phyloP scores from a whole-genome alignment of 805 yeast species.

The Candida taoyuanica region DNA sequence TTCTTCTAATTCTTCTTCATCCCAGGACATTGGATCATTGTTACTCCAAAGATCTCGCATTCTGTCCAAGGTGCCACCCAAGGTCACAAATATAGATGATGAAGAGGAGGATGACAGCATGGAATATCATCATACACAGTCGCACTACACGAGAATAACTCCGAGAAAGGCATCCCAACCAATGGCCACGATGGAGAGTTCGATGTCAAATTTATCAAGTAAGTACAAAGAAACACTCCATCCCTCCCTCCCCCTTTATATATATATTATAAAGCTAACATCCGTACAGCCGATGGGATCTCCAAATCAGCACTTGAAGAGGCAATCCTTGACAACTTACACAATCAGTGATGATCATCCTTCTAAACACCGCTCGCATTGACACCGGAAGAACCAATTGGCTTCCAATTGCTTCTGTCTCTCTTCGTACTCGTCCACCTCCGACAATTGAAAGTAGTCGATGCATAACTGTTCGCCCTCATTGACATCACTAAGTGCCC shows the following conservation, averaged over 20 bases:
- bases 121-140: background rate
- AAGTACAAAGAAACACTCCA: too few species aligned
- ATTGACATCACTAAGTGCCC: conserved; percentile 35
- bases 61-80: conserved; percentile 20
- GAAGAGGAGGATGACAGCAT: conserved; percentile 4
- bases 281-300: conserved; percentile 28
- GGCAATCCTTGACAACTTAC: conserved; percentile 35
- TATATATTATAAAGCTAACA: conserved; percentile 8
- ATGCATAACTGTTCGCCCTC: conserved; percentile 51
- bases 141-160: background rate
- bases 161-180: conserved; percentile 1
- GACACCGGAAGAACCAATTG: conserved; percentile 59
- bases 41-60: conserved; percentile 25
- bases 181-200: conserved; percentile 14
- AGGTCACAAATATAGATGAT: conserved; percentile 13
- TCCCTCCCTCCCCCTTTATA: background rate
- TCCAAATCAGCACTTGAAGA: conserved; percentile 39
- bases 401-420: conserved; percentile 41
- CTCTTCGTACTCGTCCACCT: conserved; percentile 35
- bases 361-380: conserved; percentile 42
- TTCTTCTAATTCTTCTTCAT: conserved; percentile 1
- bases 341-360: conserved; percentile 31
- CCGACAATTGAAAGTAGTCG: conserved; percentile 50
- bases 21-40: conserved; percentile 15
- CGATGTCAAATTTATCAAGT: conserved; percentile 32